A percentile compares a stretch with the other conserved stretches of the same genome.
Conservation (phyloP, 2,329 filamentous ascomycete genomes). For the Fonsecaea monophora region DNA sequence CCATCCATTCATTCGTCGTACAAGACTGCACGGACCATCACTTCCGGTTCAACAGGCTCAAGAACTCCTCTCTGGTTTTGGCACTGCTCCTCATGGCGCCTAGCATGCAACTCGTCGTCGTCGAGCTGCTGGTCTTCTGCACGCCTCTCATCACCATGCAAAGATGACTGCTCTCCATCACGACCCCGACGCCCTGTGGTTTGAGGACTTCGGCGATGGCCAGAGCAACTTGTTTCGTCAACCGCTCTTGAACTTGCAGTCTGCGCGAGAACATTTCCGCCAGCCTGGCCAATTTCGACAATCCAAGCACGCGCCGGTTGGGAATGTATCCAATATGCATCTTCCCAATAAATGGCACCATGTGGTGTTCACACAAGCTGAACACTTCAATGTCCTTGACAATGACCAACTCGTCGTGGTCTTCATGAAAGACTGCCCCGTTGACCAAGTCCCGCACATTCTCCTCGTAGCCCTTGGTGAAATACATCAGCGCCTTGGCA, state of each 20-base stretch:
- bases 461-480: conserved; percentile 96
- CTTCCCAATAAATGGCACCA: conserved; percentile 96
- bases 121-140: conserved; percentile 83
- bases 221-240: conserved; percentile 94
- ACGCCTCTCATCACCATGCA: conserved; percentile 99
- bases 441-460: conserved; percentile 93
- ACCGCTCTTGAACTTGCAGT: conserved; percentile 92
- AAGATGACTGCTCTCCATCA: conserved; percentile 95
- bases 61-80: conserved; percentile 94
- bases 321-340: conserved; percentile 99
- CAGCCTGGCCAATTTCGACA: conserved; percentile 93
- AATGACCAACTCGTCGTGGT: conserved; percentile 96
- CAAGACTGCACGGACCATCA: neutral
- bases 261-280: conserved; percentile 96
- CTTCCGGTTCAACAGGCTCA: conserved; percentile 72
- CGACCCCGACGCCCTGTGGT: conserved; percentile 92
- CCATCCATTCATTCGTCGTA: neutral
- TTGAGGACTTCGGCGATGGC: conserved; percentile 92
- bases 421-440: conserved; percentile 91
- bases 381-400: conserved; percentile 97
- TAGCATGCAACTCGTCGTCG: conserved; percentile 96
- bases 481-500: conserved; percentile 92
- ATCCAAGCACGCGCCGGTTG: conserved; percentile 84
- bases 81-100: conserved; percentile 91
- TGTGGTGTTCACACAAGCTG: conserved; percentile 93